These are phyloP conservation scores for Elongisporangium anandrum DNA, from an alignment of 352 stramenopile species.

Conservation along the genomic window DNA sequence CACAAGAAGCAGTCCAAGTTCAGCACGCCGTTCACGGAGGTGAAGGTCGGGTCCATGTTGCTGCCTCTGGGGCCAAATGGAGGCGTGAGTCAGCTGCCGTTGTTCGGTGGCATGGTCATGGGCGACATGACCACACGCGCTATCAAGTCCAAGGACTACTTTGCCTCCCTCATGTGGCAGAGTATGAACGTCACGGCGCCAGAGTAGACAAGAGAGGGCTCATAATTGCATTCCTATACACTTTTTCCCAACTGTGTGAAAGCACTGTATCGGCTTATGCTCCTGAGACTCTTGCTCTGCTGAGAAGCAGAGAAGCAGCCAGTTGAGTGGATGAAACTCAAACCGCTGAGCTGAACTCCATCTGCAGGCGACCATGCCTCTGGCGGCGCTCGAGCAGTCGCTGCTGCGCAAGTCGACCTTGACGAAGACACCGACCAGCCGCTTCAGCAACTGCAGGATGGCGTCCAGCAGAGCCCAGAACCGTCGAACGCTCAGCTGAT, in stretches of 20 bases:
- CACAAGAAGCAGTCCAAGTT: slow-evolving; percentile 17
- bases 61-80: slow-evolving; percentile 24
- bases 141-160: slow-evolving; percentile 42
- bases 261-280: too few species aligned
- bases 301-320: too few species aligned
- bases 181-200: slow-evolving; percentile 24
- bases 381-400: slow-evolving; percentile 3
- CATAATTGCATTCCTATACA: too few species aligned
- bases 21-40: slow-evolving; percentile 18
- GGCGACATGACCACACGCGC: slow-evolving; percentile 30
- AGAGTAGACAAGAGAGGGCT: slow-evolving; percentile 16
- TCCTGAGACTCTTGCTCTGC: too few species aligned
- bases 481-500: too few species aligned
- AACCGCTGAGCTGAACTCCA: too few species aligned
- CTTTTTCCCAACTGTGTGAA: too few species aligned
- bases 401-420: slow-evolving; percentile 7
- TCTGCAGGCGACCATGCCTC: too few species aligned
- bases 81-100: slow-evolving; percentile 37
- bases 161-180: slow-evolving; percentile 31
- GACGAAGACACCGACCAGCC: slow-evolving; percentile 1
- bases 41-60: slow-evolving; percentile 24
- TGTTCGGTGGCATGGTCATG: slow-evolving; percentile 31
- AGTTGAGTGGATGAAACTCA: too few species aligned
- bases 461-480: not conserved
- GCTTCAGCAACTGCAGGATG: slow-evolving; percentile 2